Evolutionary conservation across 805 yeast genomes (phyloP).

Genomic region (Cyberlindnera americana): DNA sequence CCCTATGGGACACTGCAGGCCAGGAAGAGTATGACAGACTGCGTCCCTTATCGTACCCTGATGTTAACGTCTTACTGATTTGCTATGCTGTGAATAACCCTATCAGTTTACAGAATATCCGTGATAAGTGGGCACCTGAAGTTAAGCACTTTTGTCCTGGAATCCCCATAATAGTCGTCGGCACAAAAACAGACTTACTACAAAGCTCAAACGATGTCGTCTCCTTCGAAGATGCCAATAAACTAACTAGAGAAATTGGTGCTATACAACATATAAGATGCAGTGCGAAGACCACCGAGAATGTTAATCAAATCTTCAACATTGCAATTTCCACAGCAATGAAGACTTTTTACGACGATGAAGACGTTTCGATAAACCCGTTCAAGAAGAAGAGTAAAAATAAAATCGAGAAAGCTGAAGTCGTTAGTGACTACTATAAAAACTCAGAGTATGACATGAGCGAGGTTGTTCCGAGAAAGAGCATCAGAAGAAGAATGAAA

Average conservation of each 20-base stretch:
- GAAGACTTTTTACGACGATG: conserved; percentile 11
- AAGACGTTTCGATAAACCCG: conserved; percentile 9
- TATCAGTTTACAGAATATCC: conserved; percentile 65
- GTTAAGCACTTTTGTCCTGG: conserved; percentile 78
- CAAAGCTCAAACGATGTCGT: conserved; percentile 37
- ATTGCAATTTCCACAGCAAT: conserved; percentile 40
- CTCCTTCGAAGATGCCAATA: conserved; percentile 31
- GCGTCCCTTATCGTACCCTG: conserved; percentile 77
- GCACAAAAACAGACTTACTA: conserved; percentile 69
- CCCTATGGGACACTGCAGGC: conserved; percentile 89
- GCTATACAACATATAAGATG: conserved; percentile 76
- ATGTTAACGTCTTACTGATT: conserved; percentile 67
- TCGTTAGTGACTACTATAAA: conserved; percentile 15
- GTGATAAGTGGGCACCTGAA: conserved; percentile 87
- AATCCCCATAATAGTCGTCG: conserved; percentile 75
- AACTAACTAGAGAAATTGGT: conserved; percentile 55
- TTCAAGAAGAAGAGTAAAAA: conserved; percentile 10
- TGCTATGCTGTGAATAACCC: conserved; percentile 70
- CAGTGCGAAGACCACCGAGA: conserved; percentile 68
- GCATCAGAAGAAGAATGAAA: conserved; percentile 9
- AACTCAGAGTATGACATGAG: conserved; percentile 18
- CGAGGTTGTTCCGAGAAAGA: conserved; percentile 6
- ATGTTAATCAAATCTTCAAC: conserved; percentile 66
- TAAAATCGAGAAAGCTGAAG: conserved; percentile 3
- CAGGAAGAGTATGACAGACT: conserved; percentile 83